Evolutionary conservation across 2,329 filamentous ascomycete genomes (phyloP), one percentile per base, ranked within the genome.

Genomic region (Colletotrichum sp.): DNA sequence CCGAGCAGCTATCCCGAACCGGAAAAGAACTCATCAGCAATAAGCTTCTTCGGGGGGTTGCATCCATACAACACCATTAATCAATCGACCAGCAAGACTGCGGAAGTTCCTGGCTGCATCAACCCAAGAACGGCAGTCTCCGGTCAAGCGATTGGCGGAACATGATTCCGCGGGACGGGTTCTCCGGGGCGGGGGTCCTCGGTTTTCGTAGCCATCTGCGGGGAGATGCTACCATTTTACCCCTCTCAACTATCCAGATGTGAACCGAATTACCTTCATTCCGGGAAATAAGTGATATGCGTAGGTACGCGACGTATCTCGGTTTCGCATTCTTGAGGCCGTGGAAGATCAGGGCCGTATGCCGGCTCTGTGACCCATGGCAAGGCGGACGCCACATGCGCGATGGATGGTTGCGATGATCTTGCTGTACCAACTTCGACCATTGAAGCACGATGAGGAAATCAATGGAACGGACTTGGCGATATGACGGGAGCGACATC

Each of bases 121-220:
- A 5, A 18, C 26, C 63, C 63, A 44, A 72, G 68, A 63, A 71
- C 52, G 52, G 68, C 26, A 75, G 12, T 24, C 55, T 67, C 69
- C 49, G 67, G 10, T 26, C 49, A 52, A 62, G 49, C 49, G 72
- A 71, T 75, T 71, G 72, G 72, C 60, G 70, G 73, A 76, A 73
- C 21, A 21, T 49, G 28, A 65, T 49, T 64, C 44, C 70, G 59
- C 70, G 28, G 18, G 8, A 44, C 16, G 30, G 21, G 32, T 16
- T 26, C 26, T 67, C 36, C 16, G 34, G 32, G 71, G 71, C 66
- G 67, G 57, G 71, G 44, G 28, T 63, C 13, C n/a, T 60, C 49
- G 49, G 12, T 16, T 32, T 24, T 55, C 24, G 7, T 44, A 13
- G 16, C 70, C 16, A 16, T 36, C 6, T 44, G 62, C 36, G 30